Conservation (phyloP, 2,329 filamentous ascomycete genomes). For the Knufia fluminis region DNA sequence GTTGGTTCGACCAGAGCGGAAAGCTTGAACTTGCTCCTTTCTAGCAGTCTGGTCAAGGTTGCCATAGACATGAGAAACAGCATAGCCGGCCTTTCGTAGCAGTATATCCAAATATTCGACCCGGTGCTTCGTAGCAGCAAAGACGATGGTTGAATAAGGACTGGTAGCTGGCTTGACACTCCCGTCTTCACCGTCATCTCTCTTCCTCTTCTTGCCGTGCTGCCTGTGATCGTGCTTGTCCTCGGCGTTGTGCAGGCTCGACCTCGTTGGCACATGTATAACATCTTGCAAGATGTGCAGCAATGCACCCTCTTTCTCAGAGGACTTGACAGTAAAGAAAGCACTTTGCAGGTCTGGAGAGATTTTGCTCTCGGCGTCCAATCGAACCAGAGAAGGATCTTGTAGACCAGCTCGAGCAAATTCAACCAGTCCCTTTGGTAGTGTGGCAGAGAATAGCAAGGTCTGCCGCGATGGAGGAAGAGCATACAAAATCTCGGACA, state of each 20-base stretch:
- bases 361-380: constrained; percentile 92
- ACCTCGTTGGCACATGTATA: constrained; percentile 75
- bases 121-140: constrained; percentile 91
- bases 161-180: constrained; percentile 42
- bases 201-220: constrained; percentile 37
- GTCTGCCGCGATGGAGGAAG: constrained; percentile 80
- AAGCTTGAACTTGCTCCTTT: constrained; percentile 84
- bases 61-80: constrained; percentile 89
- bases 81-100: constrained; percentile 72
- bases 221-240: constrained; percentile 40
- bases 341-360: constrained; percentile 92
- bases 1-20: constrained; percentile 72
- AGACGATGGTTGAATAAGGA: constrained; percentile 86
- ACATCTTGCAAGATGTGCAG: constrained; percentile 83
- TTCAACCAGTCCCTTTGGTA: constrained; percentile 89
- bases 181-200: constrained; percentile 41
- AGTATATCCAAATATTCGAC: constrained; percentile 84
- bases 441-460: constrained; percentile 85
- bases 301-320: constrained; percentile 87
- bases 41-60: constrained; percentile 89
- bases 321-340: constrained; percentile 87
- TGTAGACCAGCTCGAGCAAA: constrained; percentile 90
- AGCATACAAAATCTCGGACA: constrained; percentile 86
- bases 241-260: constrained; percentile 26
- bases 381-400: constrained; percentile 77